These are phyloP conservation scores for Lipomyces lipofer DNA, from an alignment of 805 yeast species.

Conservation along the genomic window DNA sequence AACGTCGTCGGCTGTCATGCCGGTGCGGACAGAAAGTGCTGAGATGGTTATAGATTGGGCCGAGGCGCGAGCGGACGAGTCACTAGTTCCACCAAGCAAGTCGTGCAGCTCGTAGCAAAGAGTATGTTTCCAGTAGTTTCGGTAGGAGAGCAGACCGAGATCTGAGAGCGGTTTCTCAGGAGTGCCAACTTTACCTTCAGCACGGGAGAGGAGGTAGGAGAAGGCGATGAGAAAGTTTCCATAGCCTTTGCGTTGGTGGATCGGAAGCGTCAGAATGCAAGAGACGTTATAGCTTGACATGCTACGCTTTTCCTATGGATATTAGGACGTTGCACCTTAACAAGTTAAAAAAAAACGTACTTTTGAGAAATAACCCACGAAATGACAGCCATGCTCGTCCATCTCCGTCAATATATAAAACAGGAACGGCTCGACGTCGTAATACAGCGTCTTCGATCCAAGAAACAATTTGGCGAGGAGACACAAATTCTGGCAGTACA, in stretches of 20 bases:
- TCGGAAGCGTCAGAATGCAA: conserved; percentile 88
- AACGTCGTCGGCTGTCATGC: conserved; percentile 85
- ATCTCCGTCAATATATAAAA: conserved; percentile 81
- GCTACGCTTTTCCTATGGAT: conserved; percentile 48
- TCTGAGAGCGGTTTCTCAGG: conserved; percentile 95
- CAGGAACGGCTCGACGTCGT: conserved; percentile 93
- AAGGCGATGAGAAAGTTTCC: conserved; percentile 88
- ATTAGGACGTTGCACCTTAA: not conserved
- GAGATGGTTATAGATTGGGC: conserved; percentile 49
- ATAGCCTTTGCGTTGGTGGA: conserved; percentile 82
- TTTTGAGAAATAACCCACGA: conserved; percentile 93
- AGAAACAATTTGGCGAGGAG: conserved; percentile 83
- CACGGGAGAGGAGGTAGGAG: conserved; percentile 73
- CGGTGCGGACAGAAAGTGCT: conserved; percentile 66
- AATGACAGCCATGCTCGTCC: conserved; percentile 60
- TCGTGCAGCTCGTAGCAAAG: conserved; percentile 52
- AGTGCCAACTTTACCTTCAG: conserved; percentile 80
- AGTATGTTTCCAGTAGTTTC: conserved; percentile 80
- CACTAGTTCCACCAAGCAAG: conserved; percentile 18
- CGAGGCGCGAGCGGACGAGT: not conserved
- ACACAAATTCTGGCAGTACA: conserved; percentile 88
- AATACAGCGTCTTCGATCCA: conserved; percentile 87
- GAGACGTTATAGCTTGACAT: conserved; percentile 79
- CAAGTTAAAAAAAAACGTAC: conserved; percentile 44
- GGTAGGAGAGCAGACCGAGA: conserved; percentile 78